phyloP scores from a whole-genome alignment of 352 stramenopile genomes.

The Phytophthora pluvialis region DNA sequence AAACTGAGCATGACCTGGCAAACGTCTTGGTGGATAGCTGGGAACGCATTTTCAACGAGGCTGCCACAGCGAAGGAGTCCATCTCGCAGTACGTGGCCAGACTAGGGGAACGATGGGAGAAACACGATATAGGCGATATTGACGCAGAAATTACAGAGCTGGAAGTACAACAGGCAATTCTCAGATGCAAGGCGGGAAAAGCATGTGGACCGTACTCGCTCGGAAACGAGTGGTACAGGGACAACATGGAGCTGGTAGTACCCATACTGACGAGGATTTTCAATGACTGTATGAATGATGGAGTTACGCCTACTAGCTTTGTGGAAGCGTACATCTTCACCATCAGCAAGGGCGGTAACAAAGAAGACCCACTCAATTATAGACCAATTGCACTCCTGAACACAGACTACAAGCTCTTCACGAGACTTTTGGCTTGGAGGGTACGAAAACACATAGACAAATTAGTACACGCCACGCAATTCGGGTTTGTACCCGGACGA shows the following conservation, averaged over 20 bases:
- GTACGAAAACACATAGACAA: no score
- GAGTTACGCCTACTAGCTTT: background rate
- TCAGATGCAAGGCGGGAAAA: background rate
- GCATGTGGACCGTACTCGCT: background rate
- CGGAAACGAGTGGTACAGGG: background rate
- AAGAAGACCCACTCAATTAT: no score
- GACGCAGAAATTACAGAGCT: background rate
- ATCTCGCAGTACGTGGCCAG: background rate
- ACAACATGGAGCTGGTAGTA: background rate
- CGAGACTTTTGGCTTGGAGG: no score
- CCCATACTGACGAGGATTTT: background rate
- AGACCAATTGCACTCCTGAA: no score
- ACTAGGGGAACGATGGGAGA: background rate
- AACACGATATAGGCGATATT: background rate
- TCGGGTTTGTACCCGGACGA: no score
- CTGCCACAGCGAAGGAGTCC: background rate
- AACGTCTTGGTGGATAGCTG: background rate
- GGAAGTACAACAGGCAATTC: background rate
- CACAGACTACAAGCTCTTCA: no score
- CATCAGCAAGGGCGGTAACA: no score
- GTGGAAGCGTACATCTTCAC: no score
- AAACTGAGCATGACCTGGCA: background rate
- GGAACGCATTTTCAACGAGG: background rate
- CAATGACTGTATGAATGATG: constrained; percentile 1
- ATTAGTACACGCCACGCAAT: no score